Evolutionary conservation across 1,284 basidiomycete genomes (phyloP).

Genomic region (Wallemia hederae): DNA sequence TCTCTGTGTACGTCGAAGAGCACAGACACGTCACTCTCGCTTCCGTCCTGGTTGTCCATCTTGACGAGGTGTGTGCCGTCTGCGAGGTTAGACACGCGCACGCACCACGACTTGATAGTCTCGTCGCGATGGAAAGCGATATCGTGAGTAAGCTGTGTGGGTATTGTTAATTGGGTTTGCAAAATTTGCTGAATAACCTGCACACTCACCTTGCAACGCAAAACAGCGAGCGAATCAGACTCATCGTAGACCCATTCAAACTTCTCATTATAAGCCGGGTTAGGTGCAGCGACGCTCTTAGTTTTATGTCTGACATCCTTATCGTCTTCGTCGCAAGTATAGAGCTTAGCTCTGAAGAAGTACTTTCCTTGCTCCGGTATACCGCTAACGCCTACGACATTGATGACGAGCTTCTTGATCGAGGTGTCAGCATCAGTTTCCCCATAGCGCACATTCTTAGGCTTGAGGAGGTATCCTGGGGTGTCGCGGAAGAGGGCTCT

Average conservation of each 20-base stretch:
- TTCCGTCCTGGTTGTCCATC: constrained; percentile 24
- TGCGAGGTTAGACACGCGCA: constrained; percentile 20
- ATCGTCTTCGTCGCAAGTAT: neutral
- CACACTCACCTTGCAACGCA: constrained; percentile 14
- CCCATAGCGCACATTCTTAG: constrained; percentile 13
- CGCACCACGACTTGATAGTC: constrained; percentile 17
- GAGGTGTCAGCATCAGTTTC: constrained; percentile 4
- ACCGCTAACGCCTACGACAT: neutral
- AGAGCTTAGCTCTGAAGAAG: neutral
- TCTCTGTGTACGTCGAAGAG: constrained; percentile 13
- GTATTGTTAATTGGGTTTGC: neutral
- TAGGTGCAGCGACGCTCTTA: constrained; percentile 3
- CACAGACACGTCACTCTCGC: constrained; percentile 23
- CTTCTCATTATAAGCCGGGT: constrained; percentile 5
- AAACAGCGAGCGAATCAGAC: constrained; percentile 25
- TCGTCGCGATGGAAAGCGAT: constrained; percentile 3
- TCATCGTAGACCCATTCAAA: constrained; percentile 24
- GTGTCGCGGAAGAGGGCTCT: constrained; percentile 33
- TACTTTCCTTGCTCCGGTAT: constrained; percentile 8
- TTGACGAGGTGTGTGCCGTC: constrained; percentile 20
- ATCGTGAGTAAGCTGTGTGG: constrained; percentile 16
- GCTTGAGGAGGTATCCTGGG: constrained; percentile 29
- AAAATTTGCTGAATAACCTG: constrained; percentile 1
- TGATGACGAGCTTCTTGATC: neutral
- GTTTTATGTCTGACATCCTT: neutral